Percentiles rank a stretch among this genome's conserved stretches.
phyloP scores from a whole-genome alignment of 768 basidiomycete species.

The Tricholomella constricta region DNA sequence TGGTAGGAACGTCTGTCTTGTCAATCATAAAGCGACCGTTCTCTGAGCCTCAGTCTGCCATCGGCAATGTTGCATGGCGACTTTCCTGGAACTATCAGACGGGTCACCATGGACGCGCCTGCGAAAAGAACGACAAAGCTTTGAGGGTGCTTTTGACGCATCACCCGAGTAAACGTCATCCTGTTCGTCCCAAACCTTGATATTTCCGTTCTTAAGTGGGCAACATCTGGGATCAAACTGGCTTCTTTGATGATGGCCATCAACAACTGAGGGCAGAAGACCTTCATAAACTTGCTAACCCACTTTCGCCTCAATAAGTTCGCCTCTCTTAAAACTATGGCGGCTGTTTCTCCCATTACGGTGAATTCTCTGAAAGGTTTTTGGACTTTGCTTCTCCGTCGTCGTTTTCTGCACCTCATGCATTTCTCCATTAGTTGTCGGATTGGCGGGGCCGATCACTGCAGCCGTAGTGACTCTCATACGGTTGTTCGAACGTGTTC shows the following conservation, averaged over 20 bases:
- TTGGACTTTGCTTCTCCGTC: neutral
- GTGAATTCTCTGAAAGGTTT: constrained; percentile 4
- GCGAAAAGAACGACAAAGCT: no score
- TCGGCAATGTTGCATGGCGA: neutral
- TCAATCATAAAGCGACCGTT: neutral
- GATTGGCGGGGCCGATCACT: constrained; percentile 10
- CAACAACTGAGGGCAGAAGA: neutral
- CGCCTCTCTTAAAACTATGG: neutral
- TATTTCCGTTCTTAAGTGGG: neutral
- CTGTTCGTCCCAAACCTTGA: no score
- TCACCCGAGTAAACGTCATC: no score
- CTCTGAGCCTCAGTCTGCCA: neutral
- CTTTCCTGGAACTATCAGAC: no score
- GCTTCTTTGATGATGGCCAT: neutral
- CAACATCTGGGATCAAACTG: neutral
- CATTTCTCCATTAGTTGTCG: neutral
- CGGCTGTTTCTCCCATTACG: constrained; percentile 2
- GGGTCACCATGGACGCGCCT: no score
- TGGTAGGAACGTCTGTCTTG: neutral
- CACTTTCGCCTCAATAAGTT: neutral
- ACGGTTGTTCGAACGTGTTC: constrained; percentile 19
- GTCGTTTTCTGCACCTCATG: no score
- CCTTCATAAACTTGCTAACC: neutral
- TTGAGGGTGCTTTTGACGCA: no score
- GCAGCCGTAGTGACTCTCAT: constrained; percentile 22